phyloP scores from a whole-genome alignment of 2,329 filamentous ascomycete species.

The Sordariomycetes sp. region DNA sequence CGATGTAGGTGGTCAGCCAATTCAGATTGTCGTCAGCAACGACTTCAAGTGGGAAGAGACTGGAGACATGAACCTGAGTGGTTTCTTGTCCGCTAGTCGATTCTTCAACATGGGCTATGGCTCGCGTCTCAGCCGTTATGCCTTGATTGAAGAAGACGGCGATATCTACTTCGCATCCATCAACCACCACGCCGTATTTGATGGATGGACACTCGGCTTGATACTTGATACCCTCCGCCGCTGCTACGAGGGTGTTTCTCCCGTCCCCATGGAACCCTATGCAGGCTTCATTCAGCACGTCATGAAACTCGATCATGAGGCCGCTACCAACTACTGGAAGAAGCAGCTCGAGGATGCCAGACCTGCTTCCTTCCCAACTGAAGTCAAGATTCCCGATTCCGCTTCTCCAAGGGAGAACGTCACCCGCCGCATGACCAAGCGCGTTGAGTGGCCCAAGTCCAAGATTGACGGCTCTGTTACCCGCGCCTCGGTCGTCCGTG shows the following conservation, averaged over 20 bases:
- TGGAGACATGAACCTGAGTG: not conserved
- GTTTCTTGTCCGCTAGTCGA: not conserved
- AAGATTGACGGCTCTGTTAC: slow-evolving; percentile 4
- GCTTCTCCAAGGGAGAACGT: not conserved
- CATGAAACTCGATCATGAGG: not conserved
- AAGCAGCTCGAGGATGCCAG: slow-evolving; percentile 1
- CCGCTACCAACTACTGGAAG: slow-evolving; percentile 1
- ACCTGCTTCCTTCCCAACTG: not conserved
- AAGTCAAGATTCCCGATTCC: not conserved
- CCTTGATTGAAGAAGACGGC: not conserved
- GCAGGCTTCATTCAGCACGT: slow-evolving; percentile 1
- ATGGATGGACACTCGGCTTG: slow-evolving; percentile 39
- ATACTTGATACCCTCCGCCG: slow-evolving; percentile 5
- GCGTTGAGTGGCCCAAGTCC: not conserved
- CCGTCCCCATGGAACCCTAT: not conserved
- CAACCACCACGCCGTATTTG: slow-evolving; percentile 34
- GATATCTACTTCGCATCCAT: not conserved
- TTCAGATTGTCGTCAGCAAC: not conserved
- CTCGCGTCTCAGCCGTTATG: not conserved
- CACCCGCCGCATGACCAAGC: not conserved
- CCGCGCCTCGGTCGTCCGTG: slow-evolving; percentile 9
- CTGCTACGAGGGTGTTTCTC: slow-evolving; percentile 6
- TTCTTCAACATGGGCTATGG: not conserved
- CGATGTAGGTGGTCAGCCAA: not conserved
- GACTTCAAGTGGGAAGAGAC: not conserved